Conservation (phyloP, 257 asterid genomes). For the Leonotis leonurus region DNA sequence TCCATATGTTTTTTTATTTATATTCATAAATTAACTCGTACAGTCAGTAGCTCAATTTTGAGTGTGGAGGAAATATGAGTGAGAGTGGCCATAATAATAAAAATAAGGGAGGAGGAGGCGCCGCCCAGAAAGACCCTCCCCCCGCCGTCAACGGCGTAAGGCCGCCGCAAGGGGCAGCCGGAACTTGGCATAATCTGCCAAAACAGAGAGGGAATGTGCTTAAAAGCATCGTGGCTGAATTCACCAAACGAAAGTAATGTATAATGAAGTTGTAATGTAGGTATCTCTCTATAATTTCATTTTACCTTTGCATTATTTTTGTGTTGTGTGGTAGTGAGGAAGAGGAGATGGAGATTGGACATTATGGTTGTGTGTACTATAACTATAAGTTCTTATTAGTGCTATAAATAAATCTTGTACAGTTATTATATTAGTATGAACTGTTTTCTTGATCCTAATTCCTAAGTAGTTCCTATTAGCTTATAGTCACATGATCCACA, state of each 20-base stretch:
- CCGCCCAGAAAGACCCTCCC: neutral
- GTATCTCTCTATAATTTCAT: neutral
- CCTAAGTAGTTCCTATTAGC: no score
- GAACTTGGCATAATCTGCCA: neutral
- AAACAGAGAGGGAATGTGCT: neutral
- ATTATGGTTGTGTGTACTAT: neutral
- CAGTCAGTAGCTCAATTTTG: neutral
- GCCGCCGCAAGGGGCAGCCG: neutral
- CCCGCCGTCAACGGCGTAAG: neutral
- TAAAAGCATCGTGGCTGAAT: neutral
- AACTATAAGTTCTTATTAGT: neutral
- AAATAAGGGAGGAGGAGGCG: no score
- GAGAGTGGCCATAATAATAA: neutral
- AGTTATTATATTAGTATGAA: no score
- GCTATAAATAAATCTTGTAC: neutral
- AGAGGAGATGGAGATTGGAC: neutral
- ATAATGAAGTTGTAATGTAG: no score
- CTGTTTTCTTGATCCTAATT: no score
- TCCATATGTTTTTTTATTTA: no score
- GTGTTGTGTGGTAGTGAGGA: no score
- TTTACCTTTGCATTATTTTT: no score
- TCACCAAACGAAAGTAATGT: no score
- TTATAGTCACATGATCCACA: no score
- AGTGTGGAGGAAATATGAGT: conserved; percentile 7
- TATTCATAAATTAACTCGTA: no score